phyloP scores from a whole-genome alignment of 2,329 filamentous ascomycete genomes.

The Epichloe sibirici region DNA sequence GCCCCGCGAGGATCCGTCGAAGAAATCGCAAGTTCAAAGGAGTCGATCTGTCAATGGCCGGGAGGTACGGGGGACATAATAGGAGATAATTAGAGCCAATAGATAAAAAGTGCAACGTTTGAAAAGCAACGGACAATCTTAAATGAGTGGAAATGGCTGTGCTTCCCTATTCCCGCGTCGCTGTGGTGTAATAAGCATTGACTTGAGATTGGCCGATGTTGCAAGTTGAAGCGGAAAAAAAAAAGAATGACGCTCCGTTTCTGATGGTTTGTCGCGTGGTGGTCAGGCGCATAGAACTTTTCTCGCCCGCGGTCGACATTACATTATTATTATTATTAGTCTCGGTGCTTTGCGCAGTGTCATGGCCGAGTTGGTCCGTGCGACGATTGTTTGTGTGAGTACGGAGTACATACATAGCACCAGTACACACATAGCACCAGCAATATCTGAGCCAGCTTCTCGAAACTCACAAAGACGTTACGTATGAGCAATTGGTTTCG shows the following conservation, averaged over 20 bases:
- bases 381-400: neutral
- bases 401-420: too few relatives aligned
- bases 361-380: neutral
- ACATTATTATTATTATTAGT: too few relatives aligned
- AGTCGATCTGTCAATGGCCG: neutral
- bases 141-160: constrained; percentile 1
- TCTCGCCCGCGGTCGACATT: constrained; percentile 1
- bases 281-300: constrained; percentile 2
- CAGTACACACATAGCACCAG: too few relatives aligned
- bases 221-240: neutral
- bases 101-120: neutral
- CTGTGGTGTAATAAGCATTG: neutral
- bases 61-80: neutral
- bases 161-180: neutral
- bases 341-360: too few relatives aligned
- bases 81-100: neutral
- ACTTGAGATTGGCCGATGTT: neutral
- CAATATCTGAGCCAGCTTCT: too few relatives aligned
- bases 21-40: neutral
- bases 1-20: neutral
- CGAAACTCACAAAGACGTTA: too few relatives aligned
- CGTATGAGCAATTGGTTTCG: too few relatives aligned
- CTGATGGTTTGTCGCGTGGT: neutral
- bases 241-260: neutral
- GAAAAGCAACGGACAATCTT: neutral